Conservation (phyloP, 1,139 yeast genomes). For the Kazachstania sp. region DNA sequence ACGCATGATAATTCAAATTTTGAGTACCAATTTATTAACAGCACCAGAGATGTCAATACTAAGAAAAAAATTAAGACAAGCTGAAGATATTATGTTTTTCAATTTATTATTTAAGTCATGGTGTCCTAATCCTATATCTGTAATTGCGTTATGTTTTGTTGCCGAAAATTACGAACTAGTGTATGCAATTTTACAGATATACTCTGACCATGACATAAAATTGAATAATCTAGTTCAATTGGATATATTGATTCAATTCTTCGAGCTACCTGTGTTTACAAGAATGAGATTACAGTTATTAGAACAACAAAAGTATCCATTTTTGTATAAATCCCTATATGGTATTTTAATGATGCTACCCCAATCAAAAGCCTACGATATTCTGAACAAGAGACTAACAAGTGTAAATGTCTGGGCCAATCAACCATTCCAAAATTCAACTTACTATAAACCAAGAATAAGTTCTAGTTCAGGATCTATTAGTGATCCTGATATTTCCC, state of each 20-base stretch:
- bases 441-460: constrained; percentile 7
- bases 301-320: constrained; percentile 80
- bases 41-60: constrained; percentile 71
- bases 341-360: constrained; percentile 93
- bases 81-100: constrained; percentile 66
- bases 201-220: constrained; percentile 62
- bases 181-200: constrained; percentile 62
- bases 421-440: constrained; percentile 11
- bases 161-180: constrained; percentile 90
- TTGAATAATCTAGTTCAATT: constrained; percentile 66
- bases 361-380: constrained; percentile 85
- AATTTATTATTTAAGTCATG: constrained; percentile 76
- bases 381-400: constrained; percentile 64
- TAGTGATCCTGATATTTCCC: constrained; percentile 14
- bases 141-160: constrained; percentile 72
- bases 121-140: constrained; percentile 90
- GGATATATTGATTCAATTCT: constrained; percentile 69
- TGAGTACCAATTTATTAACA: constrained; percentile 81
- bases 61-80: constrained; percentile 55
- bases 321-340: constrained; percentile 75
- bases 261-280: constrained; percentile 86
- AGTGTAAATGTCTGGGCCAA: constrained; percentile 30
- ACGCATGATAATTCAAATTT: constrained; percentile 73
- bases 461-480: constrained; percentile 8
- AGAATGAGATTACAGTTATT: constrained; percentile 76